Evolutionary conservation across 2,329 filamentous ascomycete genomes (phyloP).

Genomic region (Hypoxylon rubiginosum): DNA sequence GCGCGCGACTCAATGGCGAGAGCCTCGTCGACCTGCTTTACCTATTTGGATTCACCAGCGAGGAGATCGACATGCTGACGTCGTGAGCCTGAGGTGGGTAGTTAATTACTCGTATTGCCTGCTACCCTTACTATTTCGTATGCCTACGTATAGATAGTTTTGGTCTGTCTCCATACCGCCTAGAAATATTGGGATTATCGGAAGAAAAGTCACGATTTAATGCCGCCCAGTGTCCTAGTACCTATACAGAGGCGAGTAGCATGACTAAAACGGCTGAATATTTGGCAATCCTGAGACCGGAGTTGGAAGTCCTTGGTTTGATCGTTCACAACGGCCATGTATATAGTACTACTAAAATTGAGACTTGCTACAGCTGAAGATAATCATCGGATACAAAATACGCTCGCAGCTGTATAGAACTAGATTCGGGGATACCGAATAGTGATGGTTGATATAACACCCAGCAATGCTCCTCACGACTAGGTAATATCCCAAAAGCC

Average conservation of each 20-base stretch:
- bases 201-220: background rate
- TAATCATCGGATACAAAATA: conserved; percentile 1
- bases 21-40: conserved; percentile 80
- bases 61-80: conserved; percentile 69
- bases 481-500: conserved; percentile 3
- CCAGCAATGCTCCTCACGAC: background rate
- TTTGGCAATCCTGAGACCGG: background rate
- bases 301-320: too few relatives aligned
- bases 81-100: conserved; percentile 46
- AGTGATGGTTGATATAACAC: background rate
- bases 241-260: conserved; percentile 1
- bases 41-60: conserved; percentile 77
- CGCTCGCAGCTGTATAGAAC: conserved; percentile 18
- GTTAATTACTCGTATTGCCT: conserved; percentile 30
- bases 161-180: conserved; percentile 46
- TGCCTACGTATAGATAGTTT: conserved; percentile 19
- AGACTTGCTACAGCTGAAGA: background rate
- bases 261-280: background rate
- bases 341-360: too few relatives aligned
- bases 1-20: conserved; percentile 77
- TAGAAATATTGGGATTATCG: conserved; percentile 15
- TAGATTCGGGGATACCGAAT: background rate
- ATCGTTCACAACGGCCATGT: too few relatives aligned
- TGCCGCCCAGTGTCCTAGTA: background rate
- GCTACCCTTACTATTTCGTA: conserved; percentile 22